phyloP scores from a whole-genome alignment of 2,329 filamentous ascomycete genomes.

The Thelonectria discophora region DNA sequence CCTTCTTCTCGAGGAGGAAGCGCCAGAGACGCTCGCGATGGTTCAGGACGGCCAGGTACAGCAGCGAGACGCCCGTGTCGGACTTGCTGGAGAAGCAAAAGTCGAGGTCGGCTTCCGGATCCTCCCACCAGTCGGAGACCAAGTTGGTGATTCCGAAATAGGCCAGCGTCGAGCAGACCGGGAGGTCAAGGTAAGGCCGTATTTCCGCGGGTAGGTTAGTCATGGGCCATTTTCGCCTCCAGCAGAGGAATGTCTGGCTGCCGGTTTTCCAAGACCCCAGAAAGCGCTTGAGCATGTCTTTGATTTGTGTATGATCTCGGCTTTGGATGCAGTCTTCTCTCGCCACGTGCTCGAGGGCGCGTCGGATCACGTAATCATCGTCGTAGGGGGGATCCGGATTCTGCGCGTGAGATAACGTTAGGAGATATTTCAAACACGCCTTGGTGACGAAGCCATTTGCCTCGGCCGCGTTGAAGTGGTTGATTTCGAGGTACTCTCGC shows the following conservation, averaged over 20 bases:
- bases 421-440: slow-evolving; percentile 16
- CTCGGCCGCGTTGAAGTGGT: neutral
- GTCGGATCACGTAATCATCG: neutral
- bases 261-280: neutral
- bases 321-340: neutral
- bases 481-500: slow-evolving; percentile 12
- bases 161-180: too few species aligned
- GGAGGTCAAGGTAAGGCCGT: too few species aligned
- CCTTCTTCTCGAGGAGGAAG: neutral
- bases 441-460: neutral
- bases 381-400: too few species aligned
- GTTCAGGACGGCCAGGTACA: neutral
- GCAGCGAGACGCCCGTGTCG: neutral
- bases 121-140: neutral
- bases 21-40: neutral
- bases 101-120: neutral
- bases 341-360: neutral
- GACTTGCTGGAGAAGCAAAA: too few species aligned
- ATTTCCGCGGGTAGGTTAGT: too few species aligned
- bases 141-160: neutral
- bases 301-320: neutral
- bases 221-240: neutral
- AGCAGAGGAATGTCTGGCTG: neutral
- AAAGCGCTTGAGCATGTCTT: neutral
- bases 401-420: slow-evolving; percentile 37